A percentile compares a stretch with the other conserved stretches of the same genome.
phyloP scores from a whole-genome alignment of 1,284 basidiomycete genomes.

The Trametes polyzona region DNA sequence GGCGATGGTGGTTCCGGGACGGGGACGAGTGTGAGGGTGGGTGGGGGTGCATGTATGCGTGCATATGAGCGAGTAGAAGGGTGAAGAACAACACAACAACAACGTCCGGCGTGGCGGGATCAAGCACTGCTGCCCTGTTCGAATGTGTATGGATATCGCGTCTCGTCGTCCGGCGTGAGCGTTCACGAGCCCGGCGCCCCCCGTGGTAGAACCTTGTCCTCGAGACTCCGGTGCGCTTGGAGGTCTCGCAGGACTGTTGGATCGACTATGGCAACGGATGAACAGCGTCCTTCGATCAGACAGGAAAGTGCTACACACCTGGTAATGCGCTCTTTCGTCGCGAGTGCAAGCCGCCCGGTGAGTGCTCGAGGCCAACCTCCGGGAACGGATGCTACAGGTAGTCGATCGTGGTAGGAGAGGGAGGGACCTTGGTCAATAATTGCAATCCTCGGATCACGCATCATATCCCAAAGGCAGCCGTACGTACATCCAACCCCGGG shows the following conservation, averaged over 20 bases:
- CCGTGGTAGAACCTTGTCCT: conserved; percentile 47
- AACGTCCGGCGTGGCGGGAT: conserved; percentile 26
- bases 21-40: conserved; percentile 8
- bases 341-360: conserved; percentile 69
- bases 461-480: conserved; percentile 26
- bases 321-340: conserved; percentile 86
- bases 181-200: conserved; percentile 19
- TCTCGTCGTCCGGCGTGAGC: conserved; percentile 2
- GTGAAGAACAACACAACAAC: conserved; percentile 12
- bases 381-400: conserved; percentile 60
- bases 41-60: conserved; percentile 17
- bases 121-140: conserved; percentile 26
- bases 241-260: conserved; percentile 87
- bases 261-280: conserved; percentile 60
- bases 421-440: conserved; percentile 26
- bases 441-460: conserved; percentile 27
- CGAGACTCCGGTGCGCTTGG: conserved; percentile 83
- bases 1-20: too few relatives aligned
- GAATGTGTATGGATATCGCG: conserved; percentile 17
- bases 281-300: conserved; percentile 13
- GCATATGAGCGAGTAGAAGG: conserved; percentile 8
- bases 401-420: conserved; percentile 19
- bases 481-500: conserved; percentile 82
- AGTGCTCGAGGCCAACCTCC: conserved; percentile 58
- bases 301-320: conserved; percentile 50